Percentiles rank a stretch among this genome's conserved stretches.
These are phyloP conservation scores for Helotiales sp. DNA, from an alignment of 2,329 filamentous ascomycete genomes.

Conservation along the genomic window DNA sequence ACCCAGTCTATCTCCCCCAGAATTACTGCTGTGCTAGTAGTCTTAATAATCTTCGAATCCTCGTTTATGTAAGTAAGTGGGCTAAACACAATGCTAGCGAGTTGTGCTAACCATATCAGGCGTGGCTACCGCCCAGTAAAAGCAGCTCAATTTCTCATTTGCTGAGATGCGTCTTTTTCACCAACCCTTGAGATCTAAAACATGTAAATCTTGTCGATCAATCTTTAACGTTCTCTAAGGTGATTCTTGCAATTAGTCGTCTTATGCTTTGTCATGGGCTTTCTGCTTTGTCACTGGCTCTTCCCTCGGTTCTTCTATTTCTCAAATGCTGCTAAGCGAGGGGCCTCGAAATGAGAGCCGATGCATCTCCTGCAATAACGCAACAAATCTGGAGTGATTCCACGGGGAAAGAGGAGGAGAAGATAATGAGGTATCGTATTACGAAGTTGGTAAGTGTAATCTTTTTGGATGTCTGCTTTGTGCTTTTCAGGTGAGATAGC, in stretches of 20 bases:
- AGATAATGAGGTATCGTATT: too few relatives aligned
- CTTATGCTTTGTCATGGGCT: background rate
- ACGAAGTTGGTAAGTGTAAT: too few relatives aligned
- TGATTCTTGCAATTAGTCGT: background rate
- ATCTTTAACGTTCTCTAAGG: background rate
- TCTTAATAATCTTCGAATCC: conserved; percentile 12
- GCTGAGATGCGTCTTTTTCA: background rate
- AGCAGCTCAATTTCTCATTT: background rate
- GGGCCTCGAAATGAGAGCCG: background rate
- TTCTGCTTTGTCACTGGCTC: background rate
- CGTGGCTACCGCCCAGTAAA: background rate
- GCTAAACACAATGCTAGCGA: background rate
- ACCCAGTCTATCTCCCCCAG: too few relatives aligned
- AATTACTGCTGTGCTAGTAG: background rate
- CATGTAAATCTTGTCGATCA: background rate
- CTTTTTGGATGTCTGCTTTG: too few relatives aligned
- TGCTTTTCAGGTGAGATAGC: too few relatives aligned
- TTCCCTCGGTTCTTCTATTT: background rate
- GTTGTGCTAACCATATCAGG: background rate
- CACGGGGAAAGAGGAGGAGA: too few relatives aligned
- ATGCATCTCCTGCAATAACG: too few relatives aligned
- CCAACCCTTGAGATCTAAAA: background rate
- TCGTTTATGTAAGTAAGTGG: background rate
- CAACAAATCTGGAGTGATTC: too few relatives aligned
- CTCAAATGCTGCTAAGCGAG: background rate